Evolutionary conservation across 176 grass and related monocot genomes (phyloP).

Genomic region (Guadua angustifolia): DNA sequence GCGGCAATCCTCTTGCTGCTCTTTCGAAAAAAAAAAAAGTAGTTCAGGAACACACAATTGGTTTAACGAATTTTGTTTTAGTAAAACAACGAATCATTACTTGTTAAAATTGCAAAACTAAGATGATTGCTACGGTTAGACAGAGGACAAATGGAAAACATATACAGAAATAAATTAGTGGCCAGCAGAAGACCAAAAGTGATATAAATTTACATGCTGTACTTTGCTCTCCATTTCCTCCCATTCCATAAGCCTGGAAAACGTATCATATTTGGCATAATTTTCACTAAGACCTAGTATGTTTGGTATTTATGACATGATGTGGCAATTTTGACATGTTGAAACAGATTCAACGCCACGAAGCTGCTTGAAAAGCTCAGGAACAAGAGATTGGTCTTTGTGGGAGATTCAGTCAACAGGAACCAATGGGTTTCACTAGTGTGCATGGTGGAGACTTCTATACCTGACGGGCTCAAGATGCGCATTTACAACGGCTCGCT

Average conservation of each 20-base stretch:
- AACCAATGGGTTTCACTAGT: constrained; percentile 96
- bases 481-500: constrained; percentile 64
- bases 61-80: background rate
- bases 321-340: background rate
- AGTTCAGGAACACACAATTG: background rate
- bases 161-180: background rate
- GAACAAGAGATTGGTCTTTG: constrained; percentile 83
- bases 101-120: background rate
- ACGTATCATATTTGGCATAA: background rate
- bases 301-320: background rate
- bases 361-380: constrained; percentile 68
- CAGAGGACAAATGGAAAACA: background rate
- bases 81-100: background rate
- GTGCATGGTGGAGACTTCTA: constrained; percentile 80
- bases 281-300: background rate
- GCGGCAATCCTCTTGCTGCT: too few relatives aligned
- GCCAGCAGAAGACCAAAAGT: background rate
- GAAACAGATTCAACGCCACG: constrained; percentile 71
- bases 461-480: constrained; percentile 56
- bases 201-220: background rate
- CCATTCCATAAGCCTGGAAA: background rate
- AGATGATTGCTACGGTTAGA: background rate
- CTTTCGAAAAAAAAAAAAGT: too few relatives aligned
- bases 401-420: constrained; percentile 89
- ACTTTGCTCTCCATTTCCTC: background rate